phyloP scores from a whole-genome alignment of 2,329 filamentous ascomycete species.

The Huntiella savannae region DNA sequence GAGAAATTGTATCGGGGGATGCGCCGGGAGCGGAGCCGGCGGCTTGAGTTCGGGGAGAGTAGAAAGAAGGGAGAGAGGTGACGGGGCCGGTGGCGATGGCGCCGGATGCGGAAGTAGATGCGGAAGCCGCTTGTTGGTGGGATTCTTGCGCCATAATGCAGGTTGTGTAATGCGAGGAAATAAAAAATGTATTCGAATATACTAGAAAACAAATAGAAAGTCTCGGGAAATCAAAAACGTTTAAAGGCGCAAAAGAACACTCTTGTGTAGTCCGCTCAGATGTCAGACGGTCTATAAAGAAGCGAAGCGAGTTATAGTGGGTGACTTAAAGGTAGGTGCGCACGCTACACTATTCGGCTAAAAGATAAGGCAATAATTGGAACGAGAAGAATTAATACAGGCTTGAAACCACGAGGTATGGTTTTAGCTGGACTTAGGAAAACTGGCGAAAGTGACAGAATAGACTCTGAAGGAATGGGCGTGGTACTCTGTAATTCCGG shows the following conservation, averaged over 20 bases:
- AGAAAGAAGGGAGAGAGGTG: constrained; percentile 11
- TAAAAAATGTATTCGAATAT: neutral
- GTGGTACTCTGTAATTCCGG: too few relatives aligned
- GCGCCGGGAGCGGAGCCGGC: neutral
- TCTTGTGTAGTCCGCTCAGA: neutral
- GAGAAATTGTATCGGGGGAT: constrained; percentile 4
- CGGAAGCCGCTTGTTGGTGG: neutral
- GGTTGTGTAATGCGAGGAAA: neutral
- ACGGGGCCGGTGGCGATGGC: neutral
- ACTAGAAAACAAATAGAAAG: neutral
- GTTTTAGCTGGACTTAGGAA: too few relatives aligned
- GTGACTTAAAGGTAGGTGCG: too few relatives aligned
- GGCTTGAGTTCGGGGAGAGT: constrained; percentile 10
- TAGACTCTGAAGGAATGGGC: too few relatives aligned
- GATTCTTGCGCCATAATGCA: neutral
- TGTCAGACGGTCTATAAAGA: too few relatives aligned
- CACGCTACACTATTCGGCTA: too few relatives aligned
- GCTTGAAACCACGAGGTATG: too few relatives aligned
- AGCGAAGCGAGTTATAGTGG: too few relatives aligned
- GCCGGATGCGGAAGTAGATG: neutral
- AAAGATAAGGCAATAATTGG: too few relatives aligned
- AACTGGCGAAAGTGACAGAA: too few relatives aligned
- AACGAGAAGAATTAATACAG: too few relatives aligned
- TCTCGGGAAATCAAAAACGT: neutral
- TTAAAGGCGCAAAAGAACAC: neutral